Conservation (phyloP, 768 basidiomycete genomes). For the Lyophyllum shimeji region DNA sequence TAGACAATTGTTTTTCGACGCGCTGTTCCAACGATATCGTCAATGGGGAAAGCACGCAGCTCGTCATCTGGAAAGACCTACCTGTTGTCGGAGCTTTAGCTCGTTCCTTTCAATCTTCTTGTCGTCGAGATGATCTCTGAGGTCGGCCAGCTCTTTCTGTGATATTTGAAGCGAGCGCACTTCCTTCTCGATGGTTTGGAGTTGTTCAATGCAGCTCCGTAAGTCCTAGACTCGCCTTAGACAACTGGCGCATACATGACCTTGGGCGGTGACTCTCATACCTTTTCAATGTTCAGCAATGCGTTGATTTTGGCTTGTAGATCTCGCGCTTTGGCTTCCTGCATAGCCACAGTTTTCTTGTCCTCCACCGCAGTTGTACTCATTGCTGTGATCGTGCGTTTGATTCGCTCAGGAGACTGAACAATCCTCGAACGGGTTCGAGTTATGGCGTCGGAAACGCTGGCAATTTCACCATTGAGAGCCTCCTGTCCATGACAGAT, state of each 20-base stretch:
- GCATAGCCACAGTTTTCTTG: slow-evolving; percentile 59
- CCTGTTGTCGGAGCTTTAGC: slow-evolving; percentile 67
- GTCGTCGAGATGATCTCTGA: slow-evolving; percentile 66
- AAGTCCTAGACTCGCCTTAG: slow-evolving; percentile 53
- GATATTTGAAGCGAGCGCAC: slow-evolving; percentile 58
- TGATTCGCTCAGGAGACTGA: slow-evolving; percentile 89
- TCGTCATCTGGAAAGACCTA: slow-evolving; percentile 22
- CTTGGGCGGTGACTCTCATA: slow-evolving; percentile 19
- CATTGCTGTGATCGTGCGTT: slow-evolving; percentile 80
- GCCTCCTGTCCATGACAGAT: slow-evolving; percentile 43
- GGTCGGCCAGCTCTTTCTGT: slow-evolving; percentile 66
- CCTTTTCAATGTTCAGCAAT: slow-evolving; percentile 75
- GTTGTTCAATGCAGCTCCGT: slow-evolving; percentile 68
- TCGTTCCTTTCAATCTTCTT: slow-evolving; percentile 77
- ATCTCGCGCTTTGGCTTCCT: slow-evolving; percentile 77
- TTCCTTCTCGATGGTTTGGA: slow-evolving; percentile 75
- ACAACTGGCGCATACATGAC: neutral
- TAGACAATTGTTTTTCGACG: slow-evolving; percentile 73
- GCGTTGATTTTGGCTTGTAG: slow-evolving; percentile 73
- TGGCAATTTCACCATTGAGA: slow-evolving; percentile 58
- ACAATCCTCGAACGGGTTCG: slow-evolving; percentile 77
- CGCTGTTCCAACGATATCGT: slow-evolving; percentile 48
- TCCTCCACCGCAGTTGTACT: slow-evolving; percentile 64
- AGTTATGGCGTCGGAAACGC: slow-evolving; percentile 57
- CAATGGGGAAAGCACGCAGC: neutral